Evolutionary conservation across 441 rosid species (phyloP), one percentile per base, ranked within the genome.

Genomic region (Erodium texanum): DNA sequence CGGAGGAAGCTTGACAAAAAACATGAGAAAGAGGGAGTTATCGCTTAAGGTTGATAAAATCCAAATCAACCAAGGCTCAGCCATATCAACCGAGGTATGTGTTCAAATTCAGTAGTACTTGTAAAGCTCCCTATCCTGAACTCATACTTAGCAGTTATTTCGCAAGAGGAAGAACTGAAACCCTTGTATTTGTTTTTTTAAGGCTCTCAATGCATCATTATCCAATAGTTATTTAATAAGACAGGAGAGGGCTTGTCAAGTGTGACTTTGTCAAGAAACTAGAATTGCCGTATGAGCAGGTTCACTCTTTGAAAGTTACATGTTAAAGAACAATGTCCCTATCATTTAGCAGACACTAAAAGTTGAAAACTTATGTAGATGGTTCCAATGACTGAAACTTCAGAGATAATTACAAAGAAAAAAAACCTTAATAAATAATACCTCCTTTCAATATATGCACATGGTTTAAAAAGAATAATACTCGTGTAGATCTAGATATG

Each of bases 391-490:
- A 56, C 62, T 56, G 62, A 56, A 19, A 54, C 62, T 54, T 54
- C 62, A 54, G 23, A 54, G 62, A 54, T 54, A 54, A 54, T 54
- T 20, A 19, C 62, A 54, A 16, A 54, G 8, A 54, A 56, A 56
- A 5, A 56, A 56, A 56, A 3, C 62, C 62, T 56, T 22, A 20
- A 19, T 56, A 14, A 56, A 10, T 18, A 19, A 54, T 54, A 54
- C 61, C 23, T 19, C 3, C 61, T 54, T 8, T 50, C 19, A 50
- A 8, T 52, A 52, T 52, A n/a, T 52, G 59, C 10, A 52, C 16
- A 11, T 6, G 12, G 12, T 12, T 36, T 36, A n/a, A n/a, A n/a
- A n/a, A 48, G 16, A 48, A 48, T 48, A 48, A 48, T 48, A 48
- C 4, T 5, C 6, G 18, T 58, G 19, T 20, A 19, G 6, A 59